Evolutionary conservation across 495 filamentous ascomycete species (phyloP).

Genomic region (Penicillium simplicissimum): DNA sequence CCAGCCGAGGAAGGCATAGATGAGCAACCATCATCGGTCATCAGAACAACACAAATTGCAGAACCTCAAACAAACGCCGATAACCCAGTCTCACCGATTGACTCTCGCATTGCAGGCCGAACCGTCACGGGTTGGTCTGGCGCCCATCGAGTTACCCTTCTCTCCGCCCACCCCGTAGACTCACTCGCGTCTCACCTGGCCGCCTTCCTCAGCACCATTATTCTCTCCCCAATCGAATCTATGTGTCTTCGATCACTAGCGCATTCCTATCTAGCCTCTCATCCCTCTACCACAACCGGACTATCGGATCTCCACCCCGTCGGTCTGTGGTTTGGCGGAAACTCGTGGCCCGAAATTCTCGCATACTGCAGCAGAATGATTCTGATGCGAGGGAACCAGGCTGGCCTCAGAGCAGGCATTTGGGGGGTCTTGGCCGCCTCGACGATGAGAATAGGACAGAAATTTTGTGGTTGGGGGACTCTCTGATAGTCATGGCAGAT

Average conservation of each 20-base stretch:
- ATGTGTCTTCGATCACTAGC: constrained; percentile 50
- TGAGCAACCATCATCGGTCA: constrained; percentile 12
- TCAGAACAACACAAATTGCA: constrained; percentile 7
- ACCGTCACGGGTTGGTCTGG: constrained; percentile 9
- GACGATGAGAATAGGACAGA: constrained; percentile 48
- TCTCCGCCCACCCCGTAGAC: constrained; percentile 50
- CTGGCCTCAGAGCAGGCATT: constrained; percentile 43
- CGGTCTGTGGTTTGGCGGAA: constrained; percentile 44
- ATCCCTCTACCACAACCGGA: constrained; percentile 22
- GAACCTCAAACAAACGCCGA: background rate
- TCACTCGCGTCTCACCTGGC: constrained; percentile 48
- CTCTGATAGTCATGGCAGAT: constrained; percentile 25
- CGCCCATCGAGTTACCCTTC: constrained; percentile 49
- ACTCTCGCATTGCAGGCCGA: constrained; percentile 21
- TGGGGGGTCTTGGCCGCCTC: constrained; percentile 47
- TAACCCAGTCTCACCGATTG: background rate
- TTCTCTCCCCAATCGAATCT: constrained; percentile 51
- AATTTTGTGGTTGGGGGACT: constrained; percentile 49
- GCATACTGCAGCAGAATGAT: constrained; percentile 47
- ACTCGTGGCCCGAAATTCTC: constrained; percentile 35
- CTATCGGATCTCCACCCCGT: constrained; percentile 36
- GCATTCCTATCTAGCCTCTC: constrained; percentile 38
- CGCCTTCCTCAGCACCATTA: constrained; percentile 40
- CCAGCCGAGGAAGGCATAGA: constrained; percentile 27
- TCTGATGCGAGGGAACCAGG: constrained; percentile 49